Evolutionary conservation across 2,329 filamentous ascomycete species (phyloP), one percentile per base, ranked within the genome.

Genomic region (Cercospora sp.): DNA sequence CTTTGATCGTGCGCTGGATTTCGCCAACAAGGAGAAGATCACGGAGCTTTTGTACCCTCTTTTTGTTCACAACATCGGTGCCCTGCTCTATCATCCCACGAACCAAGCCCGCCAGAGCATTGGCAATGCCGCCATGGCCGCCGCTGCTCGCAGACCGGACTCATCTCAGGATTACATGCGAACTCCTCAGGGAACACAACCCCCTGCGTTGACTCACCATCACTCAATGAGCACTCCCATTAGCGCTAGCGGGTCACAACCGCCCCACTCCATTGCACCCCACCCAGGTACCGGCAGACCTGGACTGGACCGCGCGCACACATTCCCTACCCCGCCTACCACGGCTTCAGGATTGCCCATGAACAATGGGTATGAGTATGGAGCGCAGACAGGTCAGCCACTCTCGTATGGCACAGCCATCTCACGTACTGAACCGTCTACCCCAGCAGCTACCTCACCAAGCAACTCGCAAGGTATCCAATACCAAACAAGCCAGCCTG

Each of bases 21-120:
- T 99, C 79, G 95, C 95, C 72, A 99, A 99, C 84, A 98, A 97
- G 86, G 95, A 99, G 81, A 98, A 98, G 83, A 99, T 98, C 72
- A 98, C 95, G 0, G 94, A 98, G 81, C 84, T 94, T 59, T 83
- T 98, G 64, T 99, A 98, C 80, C 95, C 95, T 63, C 85, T 99
- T 60, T 99, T 99, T 79, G 95, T 98, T 45, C 94, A 98, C 81
- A 96, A 98, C 81, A 98, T 98, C 78, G 93, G 93, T 68, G 91
- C 93, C 67, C 85, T 98, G 72, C 87, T 98, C 60, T 98, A 97
- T 80, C 94, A 98, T 79, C 94, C 95, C 0, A 90, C 91, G 48
- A 97, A 97, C 78, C 91, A 93, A 77, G 73, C 92, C 90, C 73
- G 75, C 58, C 93, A 90, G 80, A 89, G 96, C 64, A 80, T 82